These are phyloP conservation scores for Saturnispora hagleri DNA, from an alignment of 805 yeast genomes.

Conservation along the genomic window DNA sequence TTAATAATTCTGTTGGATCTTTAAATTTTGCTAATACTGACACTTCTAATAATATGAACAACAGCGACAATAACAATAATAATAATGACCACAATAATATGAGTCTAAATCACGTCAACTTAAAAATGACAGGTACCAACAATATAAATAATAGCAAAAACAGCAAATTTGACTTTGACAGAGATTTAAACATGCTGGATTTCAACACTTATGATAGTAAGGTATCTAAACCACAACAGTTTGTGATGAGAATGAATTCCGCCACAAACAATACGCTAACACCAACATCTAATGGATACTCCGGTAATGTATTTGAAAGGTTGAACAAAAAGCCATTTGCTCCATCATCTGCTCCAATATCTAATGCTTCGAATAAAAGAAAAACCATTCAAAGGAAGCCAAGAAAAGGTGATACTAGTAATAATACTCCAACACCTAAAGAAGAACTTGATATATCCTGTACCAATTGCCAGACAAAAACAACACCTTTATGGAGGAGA, in stretches of 20 bases:
- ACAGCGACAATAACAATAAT: background rate
- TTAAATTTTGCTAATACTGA: background rate
- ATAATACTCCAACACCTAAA: slow-evolving; percentile 6
- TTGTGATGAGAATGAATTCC: background rate
- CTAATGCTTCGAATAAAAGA: background rate
- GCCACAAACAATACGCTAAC: background rate
- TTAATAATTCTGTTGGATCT: background rate
- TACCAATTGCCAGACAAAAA: slow-evolving; percentile 83
- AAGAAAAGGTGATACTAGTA: background rate
- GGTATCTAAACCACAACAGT: slow-evolving; percentile 5
- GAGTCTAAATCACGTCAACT: background rate
- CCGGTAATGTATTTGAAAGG: background rate
- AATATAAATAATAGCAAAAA: slow-evolving; percentile 7
- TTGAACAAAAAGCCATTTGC: background rate
- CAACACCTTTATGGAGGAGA: slow-evolving; percentile 93
- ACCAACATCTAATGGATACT: background rate
- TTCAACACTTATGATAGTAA: background rate
- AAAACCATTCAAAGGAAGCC: background rate
- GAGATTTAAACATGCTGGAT: slow-evolving; percentile 24
- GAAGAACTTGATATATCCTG: slow-evolving; percentile 33
- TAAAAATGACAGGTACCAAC: background rate
- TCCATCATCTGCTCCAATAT: slow-evolving; percentile 1
- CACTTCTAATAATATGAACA: background rate
- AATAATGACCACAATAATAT: background rate
- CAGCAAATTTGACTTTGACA: slow-evolving; percentile 21